A percentile compares a stretch with the other conserved stretches of the same genome.
Conservation (phyloP, 2,329 filamentous ascomycete species). For the Tolypocladium tundrense region DNA sequence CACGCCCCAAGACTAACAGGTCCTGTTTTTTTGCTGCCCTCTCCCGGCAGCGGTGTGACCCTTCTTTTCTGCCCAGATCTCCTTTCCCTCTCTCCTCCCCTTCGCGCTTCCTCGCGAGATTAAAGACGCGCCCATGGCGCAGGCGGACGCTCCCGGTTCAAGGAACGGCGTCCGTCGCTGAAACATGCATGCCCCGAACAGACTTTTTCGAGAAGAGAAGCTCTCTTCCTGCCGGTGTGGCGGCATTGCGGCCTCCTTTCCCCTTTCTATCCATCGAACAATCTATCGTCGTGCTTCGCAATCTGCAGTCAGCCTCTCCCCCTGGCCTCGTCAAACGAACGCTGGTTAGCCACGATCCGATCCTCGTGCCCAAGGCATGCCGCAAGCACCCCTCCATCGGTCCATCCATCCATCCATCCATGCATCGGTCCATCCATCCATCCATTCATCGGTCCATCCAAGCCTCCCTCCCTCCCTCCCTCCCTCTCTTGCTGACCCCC, state of each 20-base stretch:
- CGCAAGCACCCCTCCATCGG: not conserved
- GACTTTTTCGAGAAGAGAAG: not conserved
- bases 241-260: not conserved
- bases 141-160: not conserved
- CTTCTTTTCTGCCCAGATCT: not conserved
- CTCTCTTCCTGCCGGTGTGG: not conserved
- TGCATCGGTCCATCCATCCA: not conserved
- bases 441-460: not conserved
- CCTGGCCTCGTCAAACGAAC: constrained; percentile 4
- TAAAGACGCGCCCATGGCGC: not conserved
- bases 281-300: not conserved
- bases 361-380: not conserved
- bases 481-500: not conserved
- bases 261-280: not conserved
- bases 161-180: not conserved
- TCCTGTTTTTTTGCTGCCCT: not conserved
- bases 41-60: not conserved
- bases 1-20: not conserved
- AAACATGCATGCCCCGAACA: not conserved
- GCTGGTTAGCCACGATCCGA: constrained; percentile 6
- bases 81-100: not conserved
- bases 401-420: not conserved
- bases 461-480: constrained; percentile 7
- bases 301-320: constrained; percentile 8
- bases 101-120: not conserved